Base-by-base conservation (phyloP, 2,329 filamentous ascomycete genomes). In the Stachybotrys chlorohalonatus region DNA sequence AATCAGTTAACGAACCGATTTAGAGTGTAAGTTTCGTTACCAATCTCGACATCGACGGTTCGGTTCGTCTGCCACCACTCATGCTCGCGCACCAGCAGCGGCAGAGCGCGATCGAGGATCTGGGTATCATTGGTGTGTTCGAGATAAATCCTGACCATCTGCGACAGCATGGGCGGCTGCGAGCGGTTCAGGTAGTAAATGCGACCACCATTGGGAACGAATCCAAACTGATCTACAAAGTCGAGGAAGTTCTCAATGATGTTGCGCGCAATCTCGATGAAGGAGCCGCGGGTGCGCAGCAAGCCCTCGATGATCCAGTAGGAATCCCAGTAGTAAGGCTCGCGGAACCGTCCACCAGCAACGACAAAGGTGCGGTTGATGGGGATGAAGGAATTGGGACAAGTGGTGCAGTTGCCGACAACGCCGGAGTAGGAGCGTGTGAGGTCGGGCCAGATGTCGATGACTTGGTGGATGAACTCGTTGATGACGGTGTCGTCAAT, bases 301-400 rank as follows among this genome's bases (percentile, higher is more conserved):
- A 88, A 73, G 30, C 85, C 85, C 68, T 85, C 80, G 50, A 87
- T 61, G 51, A 87, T 85, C 83, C 82, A 86, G 70, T 80, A 87
- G 36, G 82, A 84, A 66, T 87, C 84, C 84, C 84, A 87, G 66
- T 87, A 87, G 64, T 87, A 88, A 1, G 82, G 78, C 67, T 88
- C 85, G 39, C 84, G 75, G 73, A 88, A 88, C 32, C 85, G 81
- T n/a, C 85, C 84, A 11, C 84, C 84, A 4, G 84, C 84, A 15
- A 88, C 78, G n/a, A 88, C 83, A 62, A 88, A 87, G 3, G 83
- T 84, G 55, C 82, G 79, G 62, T 85, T 85, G 56, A 87, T 65
- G 7, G 83, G 81, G 54, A 87, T 81, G 68, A 85, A 87, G 64
- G 83, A 86, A 61, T 78, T 77, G 39, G 83, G 82, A 57, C 84